Conservation (phyloP, 2,329 filamentous ascomycete species). For the Cladobotryum mycophilum region DNA sequence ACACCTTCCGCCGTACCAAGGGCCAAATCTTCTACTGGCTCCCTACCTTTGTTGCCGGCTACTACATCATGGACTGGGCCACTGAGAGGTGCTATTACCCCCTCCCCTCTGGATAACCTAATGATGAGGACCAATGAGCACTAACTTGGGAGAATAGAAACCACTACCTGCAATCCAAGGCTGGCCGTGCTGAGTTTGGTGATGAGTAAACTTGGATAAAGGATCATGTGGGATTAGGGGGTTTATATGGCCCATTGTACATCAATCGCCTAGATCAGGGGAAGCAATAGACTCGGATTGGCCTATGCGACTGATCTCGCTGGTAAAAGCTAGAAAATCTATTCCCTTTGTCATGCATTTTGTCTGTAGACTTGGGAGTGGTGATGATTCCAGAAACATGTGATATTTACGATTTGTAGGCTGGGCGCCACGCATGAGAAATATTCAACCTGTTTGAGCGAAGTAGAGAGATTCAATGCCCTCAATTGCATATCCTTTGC, state of each 20-base stretch:
- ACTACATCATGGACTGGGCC: constrained; percentile 85
- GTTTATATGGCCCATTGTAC: constrained; percentile 31
- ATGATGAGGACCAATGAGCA: not conserved
- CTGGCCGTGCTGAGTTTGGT: constrained; percentile 53
- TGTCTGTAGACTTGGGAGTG: too few species aligned
- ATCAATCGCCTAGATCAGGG: constrained; percentile 36
- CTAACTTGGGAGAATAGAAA: constrained; percentile 49
- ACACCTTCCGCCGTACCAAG: constrained; percentile 82
- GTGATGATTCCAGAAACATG: too few species aligned
- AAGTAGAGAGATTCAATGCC: too few species aligned
- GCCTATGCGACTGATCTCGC: constrained; percentile 3
- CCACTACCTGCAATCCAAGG: constrained; percentile 76
- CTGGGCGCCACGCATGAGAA: too few species aligned
- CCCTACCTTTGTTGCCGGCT: constrained; percentile 71
- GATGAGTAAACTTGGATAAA: constrained; percentile 33
- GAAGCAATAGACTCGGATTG: constrained; percentile 31
- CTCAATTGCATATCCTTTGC: too few species aligned
- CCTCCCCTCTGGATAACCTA: not conserved
- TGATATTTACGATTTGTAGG: too few species aligned
- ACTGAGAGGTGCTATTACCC: constrained; percentile 65
- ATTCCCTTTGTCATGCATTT: not conserved
- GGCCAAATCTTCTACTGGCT: constrained; percentile 84
- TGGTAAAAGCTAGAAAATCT: not conserved
- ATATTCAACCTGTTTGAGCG: too few species aligned
- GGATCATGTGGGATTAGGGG: constrained; percentile 24